phyloP scores from a whole-genome alignment of 306 rosid genomes.

The Inga oerstediana region DNA sequence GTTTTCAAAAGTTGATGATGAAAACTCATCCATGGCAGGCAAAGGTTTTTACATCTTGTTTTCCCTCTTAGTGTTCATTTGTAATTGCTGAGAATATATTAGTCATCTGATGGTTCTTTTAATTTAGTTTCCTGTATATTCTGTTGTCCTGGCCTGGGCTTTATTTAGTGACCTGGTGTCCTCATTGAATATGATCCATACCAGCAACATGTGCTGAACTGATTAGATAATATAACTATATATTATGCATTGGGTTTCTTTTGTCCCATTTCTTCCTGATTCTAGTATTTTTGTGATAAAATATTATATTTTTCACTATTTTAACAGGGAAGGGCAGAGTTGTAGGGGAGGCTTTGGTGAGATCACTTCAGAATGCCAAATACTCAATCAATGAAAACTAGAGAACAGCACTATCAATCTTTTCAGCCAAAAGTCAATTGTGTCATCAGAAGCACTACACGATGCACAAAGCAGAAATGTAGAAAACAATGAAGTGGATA shows the following conservation, averaged over 20 bases:
- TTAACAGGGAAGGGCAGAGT: conserved; percentile 71
- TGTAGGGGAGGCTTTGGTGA: conserved; percentile 82
- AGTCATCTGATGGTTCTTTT: conserved; percentile 22
- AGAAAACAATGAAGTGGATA: conserved; percentile 44
- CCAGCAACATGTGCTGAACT: too few species aligned
- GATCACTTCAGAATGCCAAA: conserved; percentile 78
- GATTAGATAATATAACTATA: conserved; percentile 8
- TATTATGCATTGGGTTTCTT: background rate
- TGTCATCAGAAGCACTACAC: conserved; percentile 39
- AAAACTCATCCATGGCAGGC: conserved; percentile 45
- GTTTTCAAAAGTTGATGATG: conserved; percentile 69
- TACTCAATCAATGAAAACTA: conserved; percentile 78
- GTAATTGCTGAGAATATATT: conserved; percentile 21
- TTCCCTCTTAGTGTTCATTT: conserved; percentile 9
- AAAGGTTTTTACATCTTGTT: conserved; percentile 54
- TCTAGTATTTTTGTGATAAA: conserved; percentile 21
- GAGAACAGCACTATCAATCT: conserved; percentile 64
- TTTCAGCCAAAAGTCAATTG: conserved; percentile 52
- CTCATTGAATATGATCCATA: background rate
- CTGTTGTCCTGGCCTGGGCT: conserved; percentile 3
- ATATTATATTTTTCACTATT: conserved; percentile 13
- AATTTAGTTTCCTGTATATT: conserved; percentile 10
- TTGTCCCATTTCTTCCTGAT: conserved; percentile 14
- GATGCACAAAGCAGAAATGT: conserved; percentile 37
- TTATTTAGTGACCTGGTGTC: conserved; percentile 2